A percentile compares a stretch with the other conserved stretches of the same genome.
Conservation (phyloP, 139 green algal species). For the Marvania coccoides region DNA sequence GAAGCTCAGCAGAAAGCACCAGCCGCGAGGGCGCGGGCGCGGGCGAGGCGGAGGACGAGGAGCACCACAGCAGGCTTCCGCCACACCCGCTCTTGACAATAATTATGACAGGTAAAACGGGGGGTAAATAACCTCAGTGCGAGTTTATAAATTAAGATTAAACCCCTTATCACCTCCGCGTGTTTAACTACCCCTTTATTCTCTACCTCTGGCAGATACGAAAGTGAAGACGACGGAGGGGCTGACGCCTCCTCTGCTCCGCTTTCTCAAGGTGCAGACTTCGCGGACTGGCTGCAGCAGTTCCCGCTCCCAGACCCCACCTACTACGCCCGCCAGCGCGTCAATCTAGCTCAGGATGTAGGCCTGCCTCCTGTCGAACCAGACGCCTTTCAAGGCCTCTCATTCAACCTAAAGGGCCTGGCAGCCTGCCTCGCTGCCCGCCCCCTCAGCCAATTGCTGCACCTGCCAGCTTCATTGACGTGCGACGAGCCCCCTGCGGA, state of each 20-base stretch:
- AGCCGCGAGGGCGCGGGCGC: neutral
- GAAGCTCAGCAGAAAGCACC: slow-evolving; percentile 7
- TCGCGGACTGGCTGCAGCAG: slow-evolving; percentile 10
- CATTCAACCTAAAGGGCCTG: slow-evolving; percentile 14
- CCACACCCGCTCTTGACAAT: neutral
- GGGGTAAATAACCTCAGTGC: neutral
- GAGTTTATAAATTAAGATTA: neutral
- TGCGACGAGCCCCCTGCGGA: neutral
- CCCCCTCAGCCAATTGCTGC: slow-evolving; percentile 1
- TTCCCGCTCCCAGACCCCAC: neutral
- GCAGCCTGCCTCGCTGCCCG: slow-evolving; percentile 4
- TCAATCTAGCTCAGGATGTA: slow-evolving; percentile 6
- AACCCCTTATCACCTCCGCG: neutral
- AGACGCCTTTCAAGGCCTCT: slow-evolving; percentile 5
- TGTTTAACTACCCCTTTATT: neutral
- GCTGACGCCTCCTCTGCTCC: neutral
- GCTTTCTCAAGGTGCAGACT: slow-evolving; percentile 12
- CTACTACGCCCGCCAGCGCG: slow-evolving; percentile 1
- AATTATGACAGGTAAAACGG: neutral
- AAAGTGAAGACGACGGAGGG: neutral
- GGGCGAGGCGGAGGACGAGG: neutral
- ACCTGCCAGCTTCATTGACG: neutral
- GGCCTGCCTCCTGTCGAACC: slow-evolving; percentile 1
- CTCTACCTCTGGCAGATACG: slow-evolving; percentile 5
- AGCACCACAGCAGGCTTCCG: neutral